Evolutionary conservation across 129 eudicot genomes (phyloP).

Genomic region (Pittosporum tobira): DNA sequence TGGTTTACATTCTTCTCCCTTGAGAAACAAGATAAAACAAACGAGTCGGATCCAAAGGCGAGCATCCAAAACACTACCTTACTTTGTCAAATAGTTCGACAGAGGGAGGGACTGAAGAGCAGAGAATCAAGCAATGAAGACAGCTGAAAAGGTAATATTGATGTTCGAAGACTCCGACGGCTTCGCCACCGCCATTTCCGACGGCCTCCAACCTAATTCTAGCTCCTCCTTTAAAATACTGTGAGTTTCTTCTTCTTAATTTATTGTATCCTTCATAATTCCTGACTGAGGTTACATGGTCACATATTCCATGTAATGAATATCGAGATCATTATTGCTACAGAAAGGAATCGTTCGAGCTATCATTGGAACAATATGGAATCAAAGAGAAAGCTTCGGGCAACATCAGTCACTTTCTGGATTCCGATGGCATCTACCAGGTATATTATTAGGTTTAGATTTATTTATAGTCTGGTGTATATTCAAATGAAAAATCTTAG

Average conservation of each 20-base stretch:
- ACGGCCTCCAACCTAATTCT: conserved; percentile 48
- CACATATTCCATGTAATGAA: background rate
- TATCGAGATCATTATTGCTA: background rate
- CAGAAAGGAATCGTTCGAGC: conserved; percentile 63
- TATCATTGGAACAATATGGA: conserved; percentile 48
- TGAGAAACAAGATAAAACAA: no score
- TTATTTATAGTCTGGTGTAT: no score
- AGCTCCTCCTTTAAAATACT: conserved; percentile 24
- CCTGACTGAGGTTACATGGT: background rate
- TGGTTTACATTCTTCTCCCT: no score
- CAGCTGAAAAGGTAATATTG: conserved; percentile 41
- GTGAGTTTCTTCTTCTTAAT: conserved; percentile 22
- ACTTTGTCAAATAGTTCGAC: no score
- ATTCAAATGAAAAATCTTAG: no score
- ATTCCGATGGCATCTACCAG: conserved; percentile 37
- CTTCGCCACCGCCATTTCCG: conserved; percentile 39
- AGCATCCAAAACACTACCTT: no score
- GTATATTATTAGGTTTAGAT: conserved; percentile 24
- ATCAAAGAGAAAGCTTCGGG: conserved; percentile 59
- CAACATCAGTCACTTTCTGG: conserved; percentile 39
- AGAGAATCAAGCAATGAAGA: conserved; percentile 38
- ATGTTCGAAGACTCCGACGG: conserved; percentile 43
- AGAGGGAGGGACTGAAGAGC: background rate
- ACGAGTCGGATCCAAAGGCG: no score
- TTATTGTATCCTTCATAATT: background rate